phyloP scores from a whole-genome alignment of 805 yeast species.

The Ogataea polymorpha region DNA sequence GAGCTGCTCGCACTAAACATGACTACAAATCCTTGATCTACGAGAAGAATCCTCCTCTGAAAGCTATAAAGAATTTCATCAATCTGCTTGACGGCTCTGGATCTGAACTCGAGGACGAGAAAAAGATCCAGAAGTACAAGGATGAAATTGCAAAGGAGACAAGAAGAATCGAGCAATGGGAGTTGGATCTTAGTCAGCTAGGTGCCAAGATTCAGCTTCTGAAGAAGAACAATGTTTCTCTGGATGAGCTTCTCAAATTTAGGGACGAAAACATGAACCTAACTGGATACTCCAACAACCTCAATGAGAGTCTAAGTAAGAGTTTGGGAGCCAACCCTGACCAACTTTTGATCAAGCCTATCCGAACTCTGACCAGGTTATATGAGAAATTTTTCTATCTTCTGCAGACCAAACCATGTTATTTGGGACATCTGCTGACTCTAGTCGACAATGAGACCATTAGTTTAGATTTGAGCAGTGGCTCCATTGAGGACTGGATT shows the following conservation, averaged over 20 bases:
- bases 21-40: conserved; percentile 73
- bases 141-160: conserved; percentile 69
- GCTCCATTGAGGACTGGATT: conserved; percentile 35
- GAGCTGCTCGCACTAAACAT: conserved; percentile 61
- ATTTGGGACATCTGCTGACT: conserved; percentile 56
- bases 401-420: conserved; percentile 77
- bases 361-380: conserved; percentile 54
- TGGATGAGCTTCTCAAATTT: conserved; percentile 59
- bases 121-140: conserved; percentile 61
- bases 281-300: conserved; percentile 24
- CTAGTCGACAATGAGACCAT: conserved; percentile 23
- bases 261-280: conserved; percentile 34
- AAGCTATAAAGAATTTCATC: conserved; percentile 74
- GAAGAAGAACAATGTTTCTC: conserved; percentile 72
- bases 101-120: conserved; percentile 71
- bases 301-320: conserved; percentile 24
- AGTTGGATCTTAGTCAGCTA: conserved; percentile 69
- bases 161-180: conserved; percentile 66
- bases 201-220: conserved; percentile 76
- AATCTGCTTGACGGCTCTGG: conserved; percentile 60
- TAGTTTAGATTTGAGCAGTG: conserved; percentile 18
- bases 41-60: conserved; percentile 71
- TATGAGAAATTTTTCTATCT: conserved; percentile 79
- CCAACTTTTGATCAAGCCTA: conserved; percentile 33
- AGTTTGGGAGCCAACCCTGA: conserved; percentile 22